Percentiles rank a stretch among this genome's conserved stretches.
Evolutionary conservation across 2,329 filamentous ascomycete species (phyloP).

Genomic region (Aspergillus aculeatus): DNA sequence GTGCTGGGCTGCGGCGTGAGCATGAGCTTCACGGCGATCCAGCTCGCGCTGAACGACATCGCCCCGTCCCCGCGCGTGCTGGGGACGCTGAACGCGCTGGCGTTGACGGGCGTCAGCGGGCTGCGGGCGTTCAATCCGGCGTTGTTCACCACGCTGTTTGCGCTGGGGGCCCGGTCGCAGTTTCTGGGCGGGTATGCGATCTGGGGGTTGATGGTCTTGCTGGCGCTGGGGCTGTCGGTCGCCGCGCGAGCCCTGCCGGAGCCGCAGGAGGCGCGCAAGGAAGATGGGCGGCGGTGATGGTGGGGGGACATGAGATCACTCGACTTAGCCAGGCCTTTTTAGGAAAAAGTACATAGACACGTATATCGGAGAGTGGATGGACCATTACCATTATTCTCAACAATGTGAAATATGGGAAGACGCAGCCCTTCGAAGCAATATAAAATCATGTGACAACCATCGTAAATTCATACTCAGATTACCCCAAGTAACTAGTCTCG

Average conservation of each 20-base stretch:
- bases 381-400: too few species aligned
- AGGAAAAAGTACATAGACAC: too few species aligned
- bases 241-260: slow-evolving; percentile 20
- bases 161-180: slow-evolving; percentile 62
- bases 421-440: too few species aligned
- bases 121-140: slow-evolving; percentile 67
- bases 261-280: background rate
- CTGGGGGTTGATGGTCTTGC: slow-evolving; percentile 39
- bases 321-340: too few species aligned
- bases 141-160: slow-evolving; percentile 65
- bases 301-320: too few species aligned
- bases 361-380: too few species aligned
- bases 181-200: slow-evolving; percentile 64
- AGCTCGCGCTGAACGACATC: slow-evolving; percentile 73
- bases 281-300: too few species aligned
- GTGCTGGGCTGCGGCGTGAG: slow-evolving; percentile 61
- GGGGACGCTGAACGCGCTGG: slow-evolving; percentile 69
- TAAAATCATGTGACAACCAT: too few species aligned
- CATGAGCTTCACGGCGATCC: slow-evolving; percentile 69
- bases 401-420: too few species aligned
- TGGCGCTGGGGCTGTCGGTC: slow-evolving; percentile 38
- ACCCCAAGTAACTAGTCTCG: too few species aligned
- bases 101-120: slow-evolving; percentile 60
- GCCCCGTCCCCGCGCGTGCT: slow-evolving; percentile 63
- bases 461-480: too few species aligned